Evolutionary conservation across 495 filamentous ascomycete genomes (phyloP).

Genomic region (Hypoxylon lenormandii): DNA sequence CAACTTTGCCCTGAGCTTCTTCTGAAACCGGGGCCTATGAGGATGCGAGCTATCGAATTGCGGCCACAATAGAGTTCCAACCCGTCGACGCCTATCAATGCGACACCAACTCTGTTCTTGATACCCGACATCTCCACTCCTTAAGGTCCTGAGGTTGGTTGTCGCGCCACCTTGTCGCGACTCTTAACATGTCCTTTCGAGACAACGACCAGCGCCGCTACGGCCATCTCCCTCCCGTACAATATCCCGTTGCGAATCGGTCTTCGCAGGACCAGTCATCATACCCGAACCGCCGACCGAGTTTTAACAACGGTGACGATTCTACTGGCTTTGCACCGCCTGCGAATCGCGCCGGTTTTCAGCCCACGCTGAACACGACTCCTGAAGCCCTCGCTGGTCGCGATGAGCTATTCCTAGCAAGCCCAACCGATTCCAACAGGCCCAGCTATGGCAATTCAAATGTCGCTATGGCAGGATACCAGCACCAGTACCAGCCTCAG

Average conservation of each 20-base stretch:
- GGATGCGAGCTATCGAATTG: constrained; percentile 29
- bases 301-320: constrained; percentile 86
- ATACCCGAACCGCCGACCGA: constrained; percentile 70
- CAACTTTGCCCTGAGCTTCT: constrained; percentile 33
- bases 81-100: constrained; percentile 33
- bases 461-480: constrained; percentile 67
- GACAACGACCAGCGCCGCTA: constrained; percentile 68
- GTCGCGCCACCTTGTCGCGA: constrained; percentile 26
- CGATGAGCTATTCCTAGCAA: constrained; percentile 65
- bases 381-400: constrained; percentile 52
- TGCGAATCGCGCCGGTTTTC: constrained; percentile 48
- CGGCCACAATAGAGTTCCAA: constrained; percentile 36
- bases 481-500: constrained; percentile 70
- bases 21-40: constrained; percentile 23
- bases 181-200: constrained; percentile 64
- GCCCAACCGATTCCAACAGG: constrained; percentile 55
- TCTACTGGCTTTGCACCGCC: constrained; percentile 64
- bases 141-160: constrained; percentile 2
- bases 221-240: constrained; percentile 68
- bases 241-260: constrained; percentile 63
- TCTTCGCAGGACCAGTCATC: constrained; percentile 50
- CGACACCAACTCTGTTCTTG: constrained; percentile 25
- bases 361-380: constrained; percentile 47
- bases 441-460: constrained; percentile 62
- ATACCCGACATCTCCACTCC: constrained; percentile 31